These are phyloP conservation scores for Saturnispora mendoncae DNA, from an alignment of 805 yeast species.

Conservation along the genomic window DNA sequence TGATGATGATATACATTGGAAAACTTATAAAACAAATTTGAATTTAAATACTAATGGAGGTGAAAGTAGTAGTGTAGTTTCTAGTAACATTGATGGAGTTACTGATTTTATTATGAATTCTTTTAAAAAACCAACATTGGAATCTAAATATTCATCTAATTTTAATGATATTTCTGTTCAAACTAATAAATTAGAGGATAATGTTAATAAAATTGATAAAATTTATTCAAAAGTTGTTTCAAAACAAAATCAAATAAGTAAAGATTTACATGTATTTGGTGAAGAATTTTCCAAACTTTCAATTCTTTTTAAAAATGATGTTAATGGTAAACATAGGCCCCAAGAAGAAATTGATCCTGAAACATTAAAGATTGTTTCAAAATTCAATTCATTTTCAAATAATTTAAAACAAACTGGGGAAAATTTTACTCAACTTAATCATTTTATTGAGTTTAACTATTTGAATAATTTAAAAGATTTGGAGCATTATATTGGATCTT, in stretches of 20 bases:
- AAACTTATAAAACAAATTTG: conserved; percentile 51
- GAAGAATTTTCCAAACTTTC: conserved; percentile 63
- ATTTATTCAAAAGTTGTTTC: conserved; percentile 65
- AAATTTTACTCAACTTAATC: conserved; percentile 25
- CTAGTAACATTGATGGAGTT: conserved; percentile 49
- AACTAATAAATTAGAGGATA: conserved; percentile 77
- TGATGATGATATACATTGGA: conserved; percentile 47
- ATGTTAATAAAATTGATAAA: conserved; percentile 67
- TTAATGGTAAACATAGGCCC: conserved; percentile 24
- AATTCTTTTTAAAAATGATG: conserved; percentile 24
- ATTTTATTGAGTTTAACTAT: conserved; percentile 66
- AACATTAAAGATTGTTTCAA: conserved; percentile 22
- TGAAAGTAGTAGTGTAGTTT: neutral
- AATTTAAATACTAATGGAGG: conserved; percentile 15
- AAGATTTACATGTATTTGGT: conserved; percentile 65
- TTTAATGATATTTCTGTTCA: conserved; percentile 77
- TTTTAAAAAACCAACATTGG: conserved; percentile 64
- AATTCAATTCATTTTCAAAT: conserved; percentile 29
- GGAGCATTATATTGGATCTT: conserved; percentile 65
- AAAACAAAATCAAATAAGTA: conserved; percentile 62
- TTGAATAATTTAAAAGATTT: conserved; percentile 77
- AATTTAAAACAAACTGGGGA: conserved; percentile 33
- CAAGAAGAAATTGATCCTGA: conserved; percentile 18
- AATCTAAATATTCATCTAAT: conserved; percentile 52
- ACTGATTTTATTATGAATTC: conserved; percentile 91